phyloP scores from a whole-genome alignment of 371 early-diverging fungal genomes.

The Mucor velutinosus region DNA sequence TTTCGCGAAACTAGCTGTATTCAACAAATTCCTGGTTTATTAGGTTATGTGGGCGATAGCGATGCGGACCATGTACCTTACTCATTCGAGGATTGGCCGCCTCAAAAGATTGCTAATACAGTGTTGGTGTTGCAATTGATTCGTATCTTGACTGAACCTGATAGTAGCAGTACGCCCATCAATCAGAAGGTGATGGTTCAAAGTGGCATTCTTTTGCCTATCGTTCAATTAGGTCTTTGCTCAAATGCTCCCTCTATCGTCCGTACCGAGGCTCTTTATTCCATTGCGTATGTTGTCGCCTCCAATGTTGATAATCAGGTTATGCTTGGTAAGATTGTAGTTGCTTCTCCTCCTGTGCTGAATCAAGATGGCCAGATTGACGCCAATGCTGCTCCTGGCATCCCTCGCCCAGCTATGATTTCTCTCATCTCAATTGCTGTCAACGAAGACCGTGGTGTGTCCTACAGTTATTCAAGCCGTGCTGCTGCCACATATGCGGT shows the following conservation, averaged over 20 bases:
- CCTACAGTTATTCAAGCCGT: conserved; percentile 64
- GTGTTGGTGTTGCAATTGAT: conserved; percentile 81
- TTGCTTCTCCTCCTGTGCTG: conserved; percentile 43
- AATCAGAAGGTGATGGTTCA: conserved; percentile 91
- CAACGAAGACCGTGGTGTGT: conserved; percentile 39
- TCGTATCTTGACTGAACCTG: conserved; percentile 87
- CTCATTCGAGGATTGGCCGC: conserved; percentile 61
- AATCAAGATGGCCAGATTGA: conserved; percentile 30
- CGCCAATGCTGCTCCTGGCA: conserved; percentile 11
- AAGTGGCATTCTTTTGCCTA: conserved; percentile 70
- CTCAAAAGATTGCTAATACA: conserved; percentile 85
- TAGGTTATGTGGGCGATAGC: conserved; percentile 65
- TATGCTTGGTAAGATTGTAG: conserved; percentile 59
- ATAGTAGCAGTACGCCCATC: conserved; percentile 79
- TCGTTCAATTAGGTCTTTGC: conserved; percentile 65
- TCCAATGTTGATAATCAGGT: conserved; percentile 76
- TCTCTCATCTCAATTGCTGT: conserved; percentile 66
- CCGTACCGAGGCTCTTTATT: conserved; percentile 75
- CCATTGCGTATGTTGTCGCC: conserved; percentile 84
- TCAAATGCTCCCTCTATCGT: conserved; percentile 65
- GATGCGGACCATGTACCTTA: conserved; percentile 58
- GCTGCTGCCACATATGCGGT: conserved; percentile 78
- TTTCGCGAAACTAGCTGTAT: conserved; percentile 96
- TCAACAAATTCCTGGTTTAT: conserved; percentile 75
- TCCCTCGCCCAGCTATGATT: conserved; percentile 62